These are phyloP conservation scores for Cenchrus americanus DNA, from an alignment of 176 grass and related monocot species.

Conservation along the genomic window DNA sequence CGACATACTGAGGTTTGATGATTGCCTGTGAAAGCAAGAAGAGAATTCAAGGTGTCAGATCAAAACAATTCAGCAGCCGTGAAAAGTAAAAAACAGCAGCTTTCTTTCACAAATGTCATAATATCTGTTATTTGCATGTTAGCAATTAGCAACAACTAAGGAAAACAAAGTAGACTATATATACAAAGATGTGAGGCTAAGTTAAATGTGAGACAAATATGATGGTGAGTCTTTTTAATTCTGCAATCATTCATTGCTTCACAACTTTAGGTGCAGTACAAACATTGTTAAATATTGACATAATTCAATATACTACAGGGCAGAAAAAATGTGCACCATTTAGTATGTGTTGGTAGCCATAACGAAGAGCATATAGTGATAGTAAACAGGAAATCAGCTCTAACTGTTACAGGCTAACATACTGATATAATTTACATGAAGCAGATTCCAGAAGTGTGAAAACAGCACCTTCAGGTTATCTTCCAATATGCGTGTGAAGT, in stretches of 20 bases:
- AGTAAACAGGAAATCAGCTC: slow-evolving; percentile 13
- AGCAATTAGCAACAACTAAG: too few species aligned
- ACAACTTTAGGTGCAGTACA: slow-evolving; percentile 12
- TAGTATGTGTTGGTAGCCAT: neutral
- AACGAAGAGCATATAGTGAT: neutral
- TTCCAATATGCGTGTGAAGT: slow-evolving; percentile 89
- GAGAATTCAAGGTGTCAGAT: slow-evolving; percentile 24
- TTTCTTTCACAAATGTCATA: neutral
- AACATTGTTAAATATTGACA: neutral
- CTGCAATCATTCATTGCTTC: neutral
- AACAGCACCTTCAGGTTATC: slow-evolving; percentile 77
- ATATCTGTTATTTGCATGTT: neutral
- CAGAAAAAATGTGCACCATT: neutral
- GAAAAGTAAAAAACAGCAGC: slow-evolving; percentile 3
- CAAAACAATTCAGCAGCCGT: slow-evolving; percentile 21
- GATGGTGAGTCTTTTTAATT: neutral
- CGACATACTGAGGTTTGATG: slow-evolving; percentile 95
- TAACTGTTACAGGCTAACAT: neutral
- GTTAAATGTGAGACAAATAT: neutral
- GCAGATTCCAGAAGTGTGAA: neutral
- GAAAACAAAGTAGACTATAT: neutral
- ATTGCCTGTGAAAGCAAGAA: slow-evolving; percentile 62
- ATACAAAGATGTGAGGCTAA: neutral
- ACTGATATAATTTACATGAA: slow-evolving; percentile 31
- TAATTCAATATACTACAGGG: neutral